A percentile compares a stretch with the other conserved stretches of the same genome.
Conservation (phyloP, 306 rosid species). For the Inga oerstediana region DNA sequence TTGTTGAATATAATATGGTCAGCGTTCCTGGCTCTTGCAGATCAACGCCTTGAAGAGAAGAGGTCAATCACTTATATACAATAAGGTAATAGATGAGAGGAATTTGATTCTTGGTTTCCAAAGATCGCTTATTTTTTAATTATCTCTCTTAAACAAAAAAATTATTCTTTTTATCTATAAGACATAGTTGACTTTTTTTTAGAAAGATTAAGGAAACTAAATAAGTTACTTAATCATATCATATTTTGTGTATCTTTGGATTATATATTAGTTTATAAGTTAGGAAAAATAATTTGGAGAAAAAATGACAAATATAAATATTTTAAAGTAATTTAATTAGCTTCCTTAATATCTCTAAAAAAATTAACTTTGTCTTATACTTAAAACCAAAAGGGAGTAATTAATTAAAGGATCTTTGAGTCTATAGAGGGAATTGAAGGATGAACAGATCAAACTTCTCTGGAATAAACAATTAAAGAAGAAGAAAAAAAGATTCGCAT, state of each 20-base stretch:
- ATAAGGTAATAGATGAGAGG: slow-evolving; percentile 12
- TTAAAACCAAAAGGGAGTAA: too few relatives aligned
- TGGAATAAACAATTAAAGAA: neutral
- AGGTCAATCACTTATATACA: neutral
- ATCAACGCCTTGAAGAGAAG: slow-evolving; percentile 2
- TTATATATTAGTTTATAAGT: too few relatives aligned
- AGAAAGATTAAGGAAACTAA: too few relatives aligned
- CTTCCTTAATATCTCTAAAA: too few relatives aligned
- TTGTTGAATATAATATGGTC: slow-evolving; percentile 9
- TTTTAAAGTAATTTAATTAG: too few relatives aligned
- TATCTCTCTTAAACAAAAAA: neutral
- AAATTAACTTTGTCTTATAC: too few relatives aligned
- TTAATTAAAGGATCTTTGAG: slow-evolving; percentile 8
- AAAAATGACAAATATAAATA: too few relatives aligned
- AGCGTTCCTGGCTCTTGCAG: slow-evolving; percentile 43
- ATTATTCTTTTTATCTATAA: too few relatives aligned
- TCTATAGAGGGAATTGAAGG: neutral
- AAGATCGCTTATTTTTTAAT: slow-evolving; percentile 15
- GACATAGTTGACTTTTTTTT: too few relatives aligned
- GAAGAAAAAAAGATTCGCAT: slow-evolving; percentile 3
- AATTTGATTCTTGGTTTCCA: slow-evolving; percentile 42
- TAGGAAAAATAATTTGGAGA: too few relatives aligned
- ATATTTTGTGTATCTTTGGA: too few relatives aligned
- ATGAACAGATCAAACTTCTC: neutral
- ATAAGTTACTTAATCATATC: too few relatives aligned